Conservation (phyloP, 1,284 basidiomycete species). For the Malassezia nana region DNA sequence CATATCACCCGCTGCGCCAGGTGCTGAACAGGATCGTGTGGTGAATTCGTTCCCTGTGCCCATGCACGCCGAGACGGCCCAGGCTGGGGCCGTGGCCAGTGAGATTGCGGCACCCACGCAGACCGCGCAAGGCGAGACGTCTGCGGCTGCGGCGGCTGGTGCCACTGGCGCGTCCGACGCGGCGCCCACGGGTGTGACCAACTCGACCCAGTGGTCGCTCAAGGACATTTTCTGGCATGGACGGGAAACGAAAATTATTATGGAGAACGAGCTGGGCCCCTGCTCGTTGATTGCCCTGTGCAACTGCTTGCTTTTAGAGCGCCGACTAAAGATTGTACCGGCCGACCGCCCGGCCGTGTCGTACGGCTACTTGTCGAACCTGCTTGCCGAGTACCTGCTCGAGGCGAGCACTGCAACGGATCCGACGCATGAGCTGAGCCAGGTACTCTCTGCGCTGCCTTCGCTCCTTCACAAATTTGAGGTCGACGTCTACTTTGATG, state of each 20-base stretch:
- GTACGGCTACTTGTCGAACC: conserved; percentile 69
- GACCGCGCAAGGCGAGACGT: neutral
- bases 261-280: conserved; percentile 56
- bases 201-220: conserved; percentile 29
- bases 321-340: conserved; percentile 50
- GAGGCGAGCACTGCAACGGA: conserved; percentile 48
- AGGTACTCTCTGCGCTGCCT: conserved; percentile 71
- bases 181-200: neutral
- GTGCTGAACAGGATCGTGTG: neutral
- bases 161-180: neutral
- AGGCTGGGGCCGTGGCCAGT: too few relatives aligned
- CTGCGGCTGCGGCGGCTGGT: neutral
- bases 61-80: neutral
- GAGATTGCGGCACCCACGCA: too few relatives aligned
- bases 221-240: conserved; percentile 35
- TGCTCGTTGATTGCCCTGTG: conserved; percentile 77
- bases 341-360: conserved; percentile 60
- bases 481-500: conserved; percentile 31
- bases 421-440: conserved; percentile 53
- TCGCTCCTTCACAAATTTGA: conserved; percentile 60
- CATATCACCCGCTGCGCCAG: neutral
- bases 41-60: neutral
- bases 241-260: conserved; percentile 29
- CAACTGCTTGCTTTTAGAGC: conserved; percentile 37
- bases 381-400: conserved; percentile 73